Base-by-base conservation (phyloP, 2,329 filamentous ascomycete species). In the Colletotrichum tanaceti region DNA sequence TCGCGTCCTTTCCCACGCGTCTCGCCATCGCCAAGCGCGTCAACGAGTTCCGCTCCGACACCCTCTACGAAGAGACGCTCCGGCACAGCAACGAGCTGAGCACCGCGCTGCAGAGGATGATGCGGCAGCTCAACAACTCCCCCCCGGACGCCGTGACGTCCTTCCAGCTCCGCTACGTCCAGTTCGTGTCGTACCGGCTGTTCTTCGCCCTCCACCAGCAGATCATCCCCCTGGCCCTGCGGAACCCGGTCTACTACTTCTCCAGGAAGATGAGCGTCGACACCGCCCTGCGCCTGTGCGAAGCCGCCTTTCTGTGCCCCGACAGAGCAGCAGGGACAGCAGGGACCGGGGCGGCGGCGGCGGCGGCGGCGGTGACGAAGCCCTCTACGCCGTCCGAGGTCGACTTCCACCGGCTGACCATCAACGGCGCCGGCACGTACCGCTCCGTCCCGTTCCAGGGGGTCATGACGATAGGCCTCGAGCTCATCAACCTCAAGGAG, bases 171-270 rank as follows among this genome's bases (percentile, higher is more conserved):
- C 78, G 79, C 1, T 68, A 84, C 7, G 77, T 79, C 0, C 82
- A 85, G 65, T 75, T 83, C 58, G 74, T 82, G 63, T 75, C 82
- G 3, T 82, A 84, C 61, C 82, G 82, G 24, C 84, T 80, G 70
- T 83, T 85, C 72, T 78, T 89, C 14, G 81, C 83, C 0, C 81
- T 90, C 0, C 87, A 90, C 70, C 83, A 86, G 44, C 82, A 83
- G 0, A 82, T 83, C 75, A 78, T 85, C 32, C 74, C 76, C 6
- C 77, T 79, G 16, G 82, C 85, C 0, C 77, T 81, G 14, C 75
- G 79, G 1, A 79, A 86, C 46, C 82, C 84, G 0, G 78, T 79
- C 1, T 86, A 83, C 70, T 85, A 85, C 74, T 87, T 85, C 74
- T 87, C 85, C 0, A 81, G 84, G 22, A 86, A 86, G 67, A 81